These are phyloP conservation scores for Polychytrium aggregatum DNA, from an alignment of 192 early-diverging fungal species.

Conservation along the genomic window DNA sequence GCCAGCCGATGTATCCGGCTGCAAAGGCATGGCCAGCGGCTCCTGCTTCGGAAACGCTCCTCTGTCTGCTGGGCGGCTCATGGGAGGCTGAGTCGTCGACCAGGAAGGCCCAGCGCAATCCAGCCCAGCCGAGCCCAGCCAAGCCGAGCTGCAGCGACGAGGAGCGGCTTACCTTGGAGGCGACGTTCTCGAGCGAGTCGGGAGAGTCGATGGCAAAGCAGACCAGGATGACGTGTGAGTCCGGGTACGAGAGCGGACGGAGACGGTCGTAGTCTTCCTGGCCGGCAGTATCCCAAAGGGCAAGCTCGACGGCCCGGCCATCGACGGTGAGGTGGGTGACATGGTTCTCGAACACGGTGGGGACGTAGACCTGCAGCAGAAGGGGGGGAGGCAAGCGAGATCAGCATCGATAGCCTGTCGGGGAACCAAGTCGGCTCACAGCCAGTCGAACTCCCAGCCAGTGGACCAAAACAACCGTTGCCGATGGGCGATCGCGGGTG, in stretches of 20 bases:
- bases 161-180: slow-evolving; percentile 56
- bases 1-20: no score
- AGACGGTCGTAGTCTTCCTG: slow-evolving; percentile 96
- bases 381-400: not conserved
- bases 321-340: slow-evolving; percentile 81
- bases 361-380: slow-evolving; percentile 30
- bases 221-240: slow-evolving; percentile 85
- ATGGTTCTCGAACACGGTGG: slow-evolving; percentile 78
- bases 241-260: slow-evolving; percentile 83
- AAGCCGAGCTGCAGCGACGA: no score
- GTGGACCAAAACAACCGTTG: not conserved
- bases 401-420: not conserved
- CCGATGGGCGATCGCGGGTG: not conserved
- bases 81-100: no score
- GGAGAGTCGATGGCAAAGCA: slow-evolving; percentile 78
- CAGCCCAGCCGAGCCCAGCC: no score
- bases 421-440: not conserved
- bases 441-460: no score
- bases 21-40: no score
- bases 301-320: slow-evolving; percentile 75
- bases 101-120: no score
- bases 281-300: slow-evolving; percentile 94
- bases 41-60: no score
- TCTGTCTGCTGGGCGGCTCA: no score
- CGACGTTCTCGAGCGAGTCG: slow-evolving; percentile 68